Percentiles rank a stretch among this genome's conserved stretches.
Conservation (phyloP, 2,329 filamentous ascomycete genomes). For the Colletotrichum sansevieriae region DNA sequence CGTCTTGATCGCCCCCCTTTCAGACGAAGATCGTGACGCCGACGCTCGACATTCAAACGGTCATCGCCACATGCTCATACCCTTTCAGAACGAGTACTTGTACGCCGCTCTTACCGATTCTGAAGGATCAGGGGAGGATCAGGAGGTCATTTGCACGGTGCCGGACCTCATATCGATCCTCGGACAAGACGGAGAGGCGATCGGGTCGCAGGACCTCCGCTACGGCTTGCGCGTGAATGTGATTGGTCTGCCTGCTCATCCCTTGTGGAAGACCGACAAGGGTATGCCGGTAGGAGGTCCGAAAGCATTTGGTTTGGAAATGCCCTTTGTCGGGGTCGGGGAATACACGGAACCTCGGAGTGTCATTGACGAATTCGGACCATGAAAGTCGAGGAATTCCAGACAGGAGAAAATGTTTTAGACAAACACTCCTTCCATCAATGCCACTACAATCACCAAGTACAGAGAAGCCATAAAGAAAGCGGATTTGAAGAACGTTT, state of each 20-base stretch:
- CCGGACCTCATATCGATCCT: constrained; percentile 54
- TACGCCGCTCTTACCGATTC: constrained; percentile 53
- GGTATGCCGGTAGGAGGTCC: constrained; percentile 52
- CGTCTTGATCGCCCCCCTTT: constrained; percentile 50
- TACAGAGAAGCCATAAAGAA: too few relatives aligned
- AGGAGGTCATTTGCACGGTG: constrained; percentile 52
- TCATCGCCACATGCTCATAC: constrained; percentile 53
- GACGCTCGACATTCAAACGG: constrained; percentile 33
- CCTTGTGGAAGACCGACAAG: constrained; percentile 60
- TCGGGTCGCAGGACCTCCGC: constrained; percentile 63
- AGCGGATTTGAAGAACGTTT: too few relatives aligned
- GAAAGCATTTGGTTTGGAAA: constrained; percentile 50
- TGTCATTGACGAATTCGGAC: constrained; percentile 4
- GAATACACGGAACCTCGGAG: constrained; percentile 19
- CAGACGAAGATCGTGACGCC: constrained; percentile 47
- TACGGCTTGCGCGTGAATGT: constrained; percentile 65
- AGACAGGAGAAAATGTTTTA: background rate
- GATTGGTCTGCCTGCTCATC: constrained; percentile 62
- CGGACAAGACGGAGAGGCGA: constrained; percentile 60
- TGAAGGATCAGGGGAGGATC: constrained; percentile 47
- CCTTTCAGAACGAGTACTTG: constrained; percentile 58
- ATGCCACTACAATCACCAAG: too few relatives aligned
- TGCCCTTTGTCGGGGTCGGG: constrained; percentile 40
- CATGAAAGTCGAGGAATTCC: background rate
- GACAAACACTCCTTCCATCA: background rate